Conservation (phyloP, 805 yeast genomes). For the Scheffersomyces spartinae region DNA sequence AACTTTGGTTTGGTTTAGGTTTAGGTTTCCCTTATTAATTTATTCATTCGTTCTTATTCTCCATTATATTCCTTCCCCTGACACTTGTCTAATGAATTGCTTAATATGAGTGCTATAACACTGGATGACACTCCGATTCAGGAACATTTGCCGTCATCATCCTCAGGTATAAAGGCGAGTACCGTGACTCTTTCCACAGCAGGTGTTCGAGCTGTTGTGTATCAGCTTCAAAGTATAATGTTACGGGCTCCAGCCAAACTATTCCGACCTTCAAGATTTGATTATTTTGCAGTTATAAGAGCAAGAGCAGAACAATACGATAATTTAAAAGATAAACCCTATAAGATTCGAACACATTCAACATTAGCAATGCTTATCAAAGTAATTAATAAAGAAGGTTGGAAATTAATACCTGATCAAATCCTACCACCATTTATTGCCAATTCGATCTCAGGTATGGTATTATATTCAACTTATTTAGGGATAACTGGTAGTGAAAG, state of each 20-base stretch:
- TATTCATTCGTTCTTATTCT: too few species aligned
- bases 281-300: slow-evolving; percentile 63
- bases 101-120: too few species aligned
- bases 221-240: slow-evolving; percentile 68
- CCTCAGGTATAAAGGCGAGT: slow-evolving; percentile 28
- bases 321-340: slow-evolving; percentile 34
- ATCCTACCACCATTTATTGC: slow-evolving; percentile 82
- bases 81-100: too few species aligned
- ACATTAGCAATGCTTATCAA: slow-evolving; percentile 61
- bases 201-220: slow-evolving; percentile 73
- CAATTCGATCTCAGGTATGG: slow-evolving; percentile 81
- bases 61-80: too few species aligned
- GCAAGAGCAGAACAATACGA: slow-evolving; percentile 35
- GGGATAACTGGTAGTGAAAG: slow-evolving; percentile 6
- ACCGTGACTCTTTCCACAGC: slow-evolving; percentile 76
- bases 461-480: slow-evolving; percentile 75
- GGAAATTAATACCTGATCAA: slow-evolving; percentile 77
- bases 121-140: too few species aligned
- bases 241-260: slow-evolving; percentile 74
- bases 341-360: slow-evolving; percentile 59
- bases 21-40: too few species aligned
- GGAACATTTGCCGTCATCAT: too few species aligned
- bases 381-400: slow-evolving; percentile 69
- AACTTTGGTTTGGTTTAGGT: too few species aligned
- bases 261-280: slow-evolving; percentile 85